phyloP scores from a whole-genome alignment of 208 protist genomes.

The Crithidia expoeki region DNA sequence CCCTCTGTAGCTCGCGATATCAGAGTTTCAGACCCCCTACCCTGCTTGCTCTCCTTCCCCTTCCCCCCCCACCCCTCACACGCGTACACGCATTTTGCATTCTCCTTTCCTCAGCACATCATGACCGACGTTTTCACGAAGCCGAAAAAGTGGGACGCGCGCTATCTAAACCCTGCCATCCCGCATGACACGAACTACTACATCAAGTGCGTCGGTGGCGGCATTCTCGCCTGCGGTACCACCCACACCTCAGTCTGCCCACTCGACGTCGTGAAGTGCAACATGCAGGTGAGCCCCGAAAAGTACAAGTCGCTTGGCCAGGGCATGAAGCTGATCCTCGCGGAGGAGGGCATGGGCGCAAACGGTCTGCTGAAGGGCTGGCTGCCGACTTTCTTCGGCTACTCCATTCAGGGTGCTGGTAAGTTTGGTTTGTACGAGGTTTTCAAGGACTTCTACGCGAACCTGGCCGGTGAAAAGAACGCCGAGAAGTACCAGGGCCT shows the following conservation, averaged over 20 bases:
- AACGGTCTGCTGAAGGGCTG: slow-evolving; percentile 89
- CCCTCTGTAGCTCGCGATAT: not conserved
- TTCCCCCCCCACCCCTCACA: not conserved
- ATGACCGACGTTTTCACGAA: slow-evolving; percentile 1
- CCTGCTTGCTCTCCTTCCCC: not conserved
- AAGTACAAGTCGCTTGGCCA: slow-evolving; percentile 84
- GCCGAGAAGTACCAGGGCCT: slow-evolving; percentile 66
- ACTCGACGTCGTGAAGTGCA: slow-evolving; percentile 97
- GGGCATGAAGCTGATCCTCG: slow-evolving; percentile 65
- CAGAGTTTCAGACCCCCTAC: not conserved
- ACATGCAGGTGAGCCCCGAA: slow-evolving; percentile 93
- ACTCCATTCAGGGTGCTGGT: slow-evolving; percentile 91
- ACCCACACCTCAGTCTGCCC: slow-evolving; percentile 95
- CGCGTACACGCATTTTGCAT: too few species aligned
- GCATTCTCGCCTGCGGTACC: slow-evolving; percentile 93
- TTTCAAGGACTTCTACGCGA: slow-evolving; percentile 93
- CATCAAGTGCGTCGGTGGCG: slow-evolving; percentile 92
- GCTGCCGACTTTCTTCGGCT: slow-evolving; percentile 92
- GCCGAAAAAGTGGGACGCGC: slow-evolving; percentile 76
- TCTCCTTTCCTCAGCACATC: not conserved
- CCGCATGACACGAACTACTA: slow-evolving; percentile 91
- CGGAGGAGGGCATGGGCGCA: slow-evolving; percentile 75
- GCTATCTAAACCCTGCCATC: slow-evolving; percentile 65
- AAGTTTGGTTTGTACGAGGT: slow-evolving; percentile 97
- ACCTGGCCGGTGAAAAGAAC: slow-evolving; percentile 89